Evolutionary conservation across 1,139 yeast species (phyloP).

Genomic region (Geotrichum fermentans): DNA sequence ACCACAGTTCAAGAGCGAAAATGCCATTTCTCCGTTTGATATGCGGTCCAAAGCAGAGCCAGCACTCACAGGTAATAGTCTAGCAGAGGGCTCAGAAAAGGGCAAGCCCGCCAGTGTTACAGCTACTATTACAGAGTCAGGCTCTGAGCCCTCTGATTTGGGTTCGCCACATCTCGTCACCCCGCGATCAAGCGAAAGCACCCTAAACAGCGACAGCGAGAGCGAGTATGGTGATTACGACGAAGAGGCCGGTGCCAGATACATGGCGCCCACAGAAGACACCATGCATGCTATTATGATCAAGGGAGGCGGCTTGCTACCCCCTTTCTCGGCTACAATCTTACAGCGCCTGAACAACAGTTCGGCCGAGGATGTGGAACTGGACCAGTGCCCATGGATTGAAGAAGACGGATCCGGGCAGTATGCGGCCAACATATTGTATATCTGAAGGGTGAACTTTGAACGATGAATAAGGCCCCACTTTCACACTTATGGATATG

Average conservation of each 20-base stretch:
- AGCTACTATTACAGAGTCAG: background rate
- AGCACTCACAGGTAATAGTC: too few relatives aligned
- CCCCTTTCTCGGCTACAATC: too few relatives aligned
- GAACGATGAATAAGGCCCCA: too few relatives aligned
- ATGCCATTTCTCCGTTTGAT: too few relatives aligned
- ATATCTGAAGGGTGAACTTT: too few relatives aligned
- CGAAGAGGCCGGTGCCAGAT: background rate
- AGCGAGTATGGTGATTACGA: background rate
- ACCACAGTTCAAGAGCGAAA: too few relatives aligned
- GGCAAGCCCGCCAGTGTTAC: too few relatives aligned
- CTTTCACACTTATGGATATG: too few relatives aligned
- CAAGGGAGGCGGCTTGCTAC: too few relatives aligned
- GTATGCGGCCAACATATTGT: conserved; percentile 7
- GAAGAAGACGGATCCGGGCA: conserved; percentile 6
- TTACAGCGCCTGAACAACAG: background rate
- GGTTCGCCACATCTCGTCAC: background rate
- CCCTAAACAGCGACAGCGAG: background rate
- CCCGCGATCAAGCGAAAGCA: conserved; percentile 2
- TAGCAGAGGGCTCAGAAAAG: too few relatives aligned
- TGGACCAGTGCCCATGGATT: conserved; percentile 10
- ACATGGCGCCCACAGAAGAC: background rate
- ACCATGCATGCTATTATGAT: background rate
- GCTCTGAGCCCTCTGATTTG: background rate
- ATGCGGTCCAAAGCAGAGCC: too few relatives aligned
- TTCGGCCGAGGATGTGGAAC: background rate